Evolutionary conservation across 1,284 basidiomycete species (phyloP).

Genomic region (Cutaneotrichosporon sp.): DNA sequence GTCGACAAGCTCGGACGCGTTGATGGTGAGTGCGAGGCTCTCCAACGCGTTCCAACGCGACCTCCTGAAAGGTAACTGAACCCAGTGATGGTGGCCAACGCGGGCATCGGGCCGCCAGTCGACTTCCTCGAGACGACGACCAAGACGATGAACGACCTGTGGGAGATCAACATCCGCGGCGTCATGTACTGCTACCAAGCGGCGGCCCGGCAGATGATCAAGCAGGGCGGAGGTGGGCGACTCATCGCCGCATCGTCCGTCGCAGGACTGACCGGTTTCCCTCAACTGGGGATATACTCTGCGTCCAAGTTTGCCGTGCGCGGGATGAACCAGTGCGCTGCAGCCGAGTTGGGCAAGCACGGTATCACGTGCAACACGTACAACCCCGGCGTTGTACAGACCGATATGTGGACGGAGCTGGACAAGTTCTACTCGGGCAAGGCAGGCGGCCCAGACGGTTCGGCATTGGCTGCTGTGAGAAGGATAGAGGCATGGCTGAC

Average conservation of each 20-base stretch:
- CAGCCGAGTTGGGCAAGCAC: conserved; percentile 54
- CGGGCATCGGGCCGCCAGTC: conserved; percentile 51
- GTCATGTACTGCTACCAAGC: conserved; percentile 53
- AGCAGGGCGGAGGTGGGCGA: conserved; percentile 54
- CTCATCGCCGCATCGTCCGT: conserved; percentile 41
- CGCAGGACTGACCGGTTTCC: neutral
- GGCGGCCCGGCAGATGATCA: conserved; percentile 56
- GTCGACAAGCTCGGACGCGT: conserved; percentile 46
- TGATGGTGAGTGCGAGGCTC: conserved; percentile 28
- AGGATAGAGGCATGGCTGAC: neutral
- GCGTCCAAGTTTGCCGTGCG: conserved; percentile 54
- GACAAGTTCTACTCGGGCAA: conserved; percentile 19
- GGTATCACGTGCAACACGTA: conserved; percentile 60
- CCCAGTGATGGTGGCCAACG: conserved; percentile 54
- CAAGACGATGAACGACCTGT: conserved; percentile 42
- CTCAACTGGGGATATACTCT: conserved; percentile 4
- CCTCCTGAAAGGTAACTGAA: neutral
- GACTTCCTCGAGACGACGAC: conserved; percentile 47
- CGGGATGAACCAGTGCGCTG: conserved; percentile 52
- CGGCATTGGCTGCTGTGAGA: conserved; percentile 1
- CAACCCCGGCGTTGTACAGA: conserved; percentile 55
- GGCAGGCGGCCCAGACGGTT: neutral
- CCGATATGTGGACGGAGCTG: conserved; percentile 48
- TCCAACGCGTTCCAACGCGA: too few species aligned
- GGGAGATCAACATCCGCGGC: conserved; percentile 50